Percentiles rank a stretch among this genome's conserved stretches.
Conservation (phyloP, 768 basidiomycete species). For the Leccinum aurantiacum region DNA sequence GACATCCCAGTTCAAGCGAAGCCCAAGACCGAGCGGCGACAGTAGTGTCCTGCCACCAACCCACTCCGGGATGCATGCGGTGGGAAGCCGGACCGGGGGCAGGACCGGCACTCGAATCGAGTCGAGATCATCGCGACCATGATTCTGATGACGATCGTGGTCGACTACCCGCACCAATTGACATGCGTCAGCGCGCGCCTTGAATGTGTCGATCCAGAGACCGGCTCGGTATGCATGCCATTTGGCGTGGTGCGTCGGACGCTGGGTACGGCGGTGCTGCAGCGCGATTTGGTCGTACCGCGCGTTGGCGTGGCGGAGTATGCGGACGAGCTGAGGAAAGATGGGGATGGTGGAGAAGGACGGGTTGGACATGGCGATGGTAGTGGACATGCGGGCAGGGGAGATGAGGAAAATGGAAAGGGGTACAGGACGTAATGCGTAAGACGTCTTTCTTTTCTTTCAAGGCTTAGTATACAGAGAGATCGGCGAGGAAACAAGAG, state of each 20-base stretch:
- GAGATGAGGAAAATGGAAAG: background rate
- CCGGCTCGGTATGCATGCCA: slow-evolving; percentile 44
- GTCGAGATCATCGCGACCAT: background rate
- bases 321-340: slow-evolving; percentile 39
- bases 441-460: background rate
- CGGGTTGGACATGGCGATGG: slow-evolving; percentile 8
- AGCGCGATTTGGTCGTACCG: slow-evolving; percentile 41
- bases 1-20: background rate
- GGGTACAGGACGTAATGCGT: background rate
- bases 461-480: background rate
- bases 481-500: background rate
- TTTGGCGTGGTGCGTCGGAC: slow-evolving; percentile 47
- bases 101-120: background rate
- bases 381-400: background rate
- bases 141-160: background rate
- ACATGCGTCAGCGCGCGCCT: slow-evolving; percentile 25
- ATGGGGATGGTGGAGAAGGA: slow-evolving; percentile 20
- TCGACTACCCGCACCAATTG: background rate
- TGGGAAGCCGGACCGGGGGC: background rate
- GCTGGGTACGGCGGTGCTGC: slow-evolving; percentile 35
- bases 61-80: background rate
- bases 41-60: background rate
- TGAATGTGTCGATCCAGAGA: slow-evolving; percentile 44
- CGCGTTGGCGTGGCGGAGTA: slow-evolving; percentile 44
- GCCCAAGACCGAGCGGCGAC: slow-evolving; percentile 10